Conservation (phyloP, 2,329 filamentous ascomycete species). For the Aspergillus neoniger region DNA sequence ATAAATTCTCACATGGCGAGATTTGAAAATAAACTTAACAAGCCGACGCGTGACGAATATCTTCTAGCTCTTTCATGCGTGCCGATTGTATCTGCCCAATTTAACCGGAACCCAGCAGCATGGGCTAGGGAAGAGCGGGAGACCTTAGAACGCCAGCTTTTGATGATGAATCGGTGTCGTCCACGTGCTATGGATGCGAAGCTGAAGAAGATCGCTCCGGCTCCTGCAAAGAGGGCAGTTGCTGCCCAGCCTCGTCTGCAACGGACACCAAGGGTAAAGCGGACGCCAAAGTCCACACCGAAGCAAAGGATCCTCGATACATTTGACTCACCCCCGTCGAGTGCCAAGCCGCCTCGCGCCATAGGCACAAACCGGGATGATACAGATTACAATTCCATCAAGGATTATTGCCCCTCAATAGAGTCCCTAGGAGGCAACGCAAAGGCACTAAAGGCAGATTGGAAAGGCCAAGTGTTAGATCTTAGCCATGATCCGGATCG, state of each 20-base stretch:
- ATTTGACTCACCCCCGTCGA: slow-evolving; percentile 39
- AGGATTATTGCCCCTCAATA: slow-evolving; percentile 71
- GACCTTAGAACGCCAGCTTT: slow-evolving; percentile 44
- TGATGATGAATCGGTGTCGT: slow-evolving; percentile 43
- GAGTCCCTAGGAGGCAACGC: slow-evolving; percentile 65
- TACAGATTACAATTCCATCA: slow-evolving; percentile 72
- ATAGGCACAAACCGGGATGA: slow-evolving; percentile 72
- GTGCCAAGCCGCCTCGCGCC: slow-evolving; percentile 46
- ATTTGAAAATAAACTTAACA: slow-evolving; percentile 45
- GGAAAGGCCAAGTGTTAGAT: slow-evolving; percentile 80
- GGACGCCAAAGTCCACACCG: slow-evolving; percentile 45
- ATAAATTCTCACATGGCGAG: slow-evolving; percentile 46
- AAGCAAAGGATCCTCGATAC: slow-evolving; percentile 41
- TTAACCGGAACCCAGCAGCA: slow-evolving; percentile 47
- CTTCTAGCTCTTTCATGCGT: slow-evolving; percentile 47
- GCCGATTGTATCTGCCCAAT: slow-evolving; percentile 43
- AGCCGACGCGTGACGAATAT: slow-evolving; percentile 49
- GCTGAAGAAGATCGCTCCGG: slow-evolving; percentile 45
- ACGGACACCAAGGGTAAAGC: slow-evolving; percentile 37
- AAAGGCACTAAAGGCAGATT: slow-evolving; percentile 79
- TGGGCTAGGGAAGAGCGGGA: slow-evolving; percentile 47
- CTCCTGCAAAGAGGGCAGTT: slow-evolving; percentile 34
- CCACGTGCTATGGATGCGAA: slow-evolving; percentile 32
- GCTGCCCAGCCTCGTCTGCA: slow-evolving; percentile 32
- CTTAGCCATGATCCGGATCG: slow-evolving; percentile 71